Evolutionary conservation across 2,329 filamentous ascomycete genomes (phyloP), one percentile per base, ranked within the genome.

Genomic region (Fonsecaea monophora): DNA sequence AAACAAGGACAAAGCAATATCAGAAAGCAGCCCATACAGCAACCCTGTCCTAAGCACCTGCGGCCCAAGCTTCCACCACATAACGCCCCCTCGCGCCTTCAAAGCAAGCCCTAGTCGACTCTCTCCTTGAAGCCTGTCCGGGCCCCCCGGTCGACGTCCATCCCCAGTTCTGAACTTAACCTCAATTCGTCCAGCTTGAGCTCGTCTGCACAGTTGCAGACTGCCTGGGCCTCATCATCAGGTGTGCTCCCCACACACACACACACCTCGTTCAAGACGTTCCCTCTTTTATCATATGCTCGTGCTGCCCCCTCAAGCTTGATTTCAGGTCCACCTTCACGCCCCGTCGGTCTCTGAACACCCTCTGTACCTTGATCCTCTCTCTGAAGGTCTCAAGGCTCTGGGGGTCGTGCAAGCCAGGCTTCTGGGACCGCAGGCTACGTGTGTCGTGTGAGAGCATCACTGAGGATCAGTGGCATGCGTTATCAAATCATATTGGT

Each of bases 261-360:
- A 35, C 63, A 65, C 58, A 60, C 53, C 25, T 25, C 25, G 25
- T 58, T 45, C 59, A 60, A 50, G 63, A 53, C 48, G 48, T 40
- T 56, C 50, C 56, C 53, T 54, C 53, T 64, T 69, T 62, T 66
- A 62, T 68, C 68, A 70, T 70, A 68, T 70, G 66, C 63, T 66
- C 60, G n/a, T 54, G 54, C 38, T 30, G 62, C 32, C 62, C 60
- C 62, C 54, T 48, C 60, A 38, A 66, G 55, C 53, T 62, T 53
- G 63, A 35, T 54, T 53, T 60, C 63, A 62, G 62, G 53, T 63
- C 40, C 37, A 59, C 61, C 32, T 37, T 42, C 56, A 45, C 53
- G 53, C 25, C 21, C 60, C 34, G 42, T 18, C 55, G 35, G 53
- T 32, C 32, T 57, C 38, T 60, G 40, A 48, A 56, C 38, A 48